Base-by-base conservation (phyloP, 495 filamentous ascomycete genomes). In the Hypoxylon crocopeplum region DNA sequence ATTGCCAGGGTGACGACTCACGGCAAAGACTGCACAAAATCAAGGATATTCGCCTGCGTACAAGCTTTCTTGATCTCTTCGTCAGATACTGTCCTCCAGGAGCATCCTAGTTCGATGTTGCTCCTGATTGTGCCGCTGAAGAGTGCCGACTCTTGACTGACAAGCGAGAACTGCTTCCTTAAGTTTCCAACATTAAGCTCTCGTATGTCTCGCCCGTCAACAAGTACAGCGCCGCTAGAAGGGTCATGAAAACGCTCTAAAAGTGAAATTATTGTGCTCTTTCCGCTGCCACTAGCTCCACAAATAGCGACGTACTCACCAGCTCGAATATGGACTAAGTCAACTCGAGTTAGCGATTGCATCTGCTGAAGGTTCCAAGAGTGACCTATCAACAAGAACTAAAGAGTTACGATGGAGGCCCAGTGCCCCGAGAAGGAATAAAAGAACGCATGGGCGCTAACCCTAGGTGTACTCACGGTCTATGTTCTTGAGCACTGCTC, bases 201-300 rank as follows among this genome's bases (percentile, higher is more conserved):
- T 1, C 68, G 50, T 5, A 88, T 77, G 52, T 82, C 73, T 20
- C 69, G 69, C 0, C 77, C 80, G 62, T 86, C 78, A 41, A 82
- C 65, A 0, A 78, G 56, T 27, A 90, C 84, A 25, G 59, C 62
- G 17, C 87, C 87, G 16, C 71, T 69, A 4, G 68, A 70, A 0
- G 80, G 70, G 19, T 83, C 75, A 65, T 90, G 90, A 68, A 90
- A 88, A 5, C 76, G 67, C 70, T 88, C 85, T 1, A 91, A 69
- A 0, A 91, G 72, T 2, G 81, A 81, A 13, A 90, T 78, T 17
- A 88, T 75, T 12, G 84, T 90, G 1, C 82, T 86, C 62, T 93
- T 93, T 10, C 90, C 90, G 22, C 84, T 88, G 15, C 90, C 90
- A 0, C 80, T 85, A 0, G 86, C 74, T 2, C 90, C 90, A 5